Evolutionary conservation across 441 rosid species (phyloP), one percentile per base, ranked within the genome.

Genomic region (Pelargonium cotyledonis): DNA sequence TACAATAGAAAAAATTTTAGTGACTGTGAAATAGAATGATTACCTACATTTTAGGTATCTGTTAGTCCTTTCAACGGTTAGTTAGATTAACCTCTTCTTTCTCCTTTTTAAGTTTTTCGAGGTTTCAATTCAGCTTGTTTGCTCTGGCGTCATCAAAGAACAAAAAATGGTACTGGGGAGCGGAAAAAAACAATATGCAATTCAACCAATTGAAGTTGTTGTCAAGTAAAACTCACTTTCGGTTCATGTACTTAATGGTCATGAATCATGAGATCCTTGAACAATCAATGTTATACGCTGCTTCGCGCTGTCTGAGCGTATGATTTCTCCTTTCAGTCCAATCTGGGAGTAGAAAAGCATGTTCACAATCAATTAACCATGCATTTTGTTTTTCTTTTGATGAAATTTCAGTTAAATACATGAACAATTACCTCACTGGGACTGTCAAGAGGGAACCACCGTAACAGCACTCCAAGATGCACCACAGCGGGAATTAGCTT

Each of bases 261-360:
- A 80, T 11, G 82, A 82, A 64, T 80, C 83, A 79, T 80, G 88
- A 73, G 80, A 47, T 73, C 69, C 83, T 75, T 77, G 81, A 49
- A 80, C 80, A 21, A 78, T 66, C 53, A 77, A 47, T 31, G 80
- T 49, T 23, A 80, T 73, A 65, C 78, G 80, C 71, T 74, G 84
- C 70, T 85, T 85, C 69, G 81, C 85, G 60, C 81, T 81, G 71
- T 85, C 88, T 23, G 83, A 68, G 5, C 81, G 84, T 44, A 84
- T 73, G 70, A 8, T 77, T 10, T 84, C 85, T 68, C 82, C 88
- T 76, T 80, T 84, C 44, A 72, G 71, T 65, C 80, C 85, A 46
- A 73, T 65, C 88, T 84, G 80, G 72, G 60, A 21, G 71, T 74
- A 64, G 63, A 72, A 16, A 72, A 53, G 31, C 68, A 70, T 38